Conservation (phyloP, 2,329 filamentous ascomycete species). For the Fusarium staphyleae region DNA sequence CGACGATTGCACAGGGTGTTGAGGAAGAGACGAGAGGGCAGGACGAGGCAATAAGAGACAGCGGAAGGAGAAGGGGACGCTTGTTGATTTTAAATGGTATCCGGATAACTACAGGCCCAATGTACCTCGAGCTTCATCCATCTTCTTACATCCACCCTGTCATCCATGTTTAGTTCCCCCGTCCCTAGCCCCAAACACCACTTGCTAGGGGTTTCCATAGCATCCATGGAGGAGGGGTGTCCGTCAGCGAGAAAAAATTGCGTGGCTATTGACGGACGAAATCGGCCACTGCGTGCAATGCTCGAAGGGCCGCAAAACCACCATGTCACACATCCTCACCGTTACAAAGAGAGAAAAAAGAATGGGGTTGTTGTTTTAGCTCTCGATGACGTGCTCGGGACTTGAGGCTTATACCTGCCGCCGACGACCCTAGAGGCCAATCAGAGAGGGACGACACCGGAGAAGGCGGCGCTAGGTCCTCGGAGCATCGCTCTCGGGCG, state of each 20-base stretch:
- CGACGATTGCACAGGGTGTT: constrained; percentile 32
- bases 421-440: constrained; percentile 39
- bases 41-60: neutral
- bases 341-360: constrained; percentile 35
- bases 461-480: constrained; percentile 32
- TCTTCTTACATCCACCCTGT: constrained; percentile 37
- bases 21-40: constrained; percentile 2
- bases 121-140: constrained; percentile 27
- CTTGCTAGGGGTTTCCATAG: constrained; percentile 25
- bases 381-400: constrained; percentile 47
- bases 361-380: constrained; percentile 41
- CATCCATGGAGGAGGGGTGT: constrained; percentile 18
- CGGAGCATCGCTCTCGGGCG: constrained; percentile 41
- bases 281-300: constrained; percentile 30
- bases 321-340: constrained; percentile 23
- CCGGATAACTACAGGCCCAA: constrained; percentile 13
- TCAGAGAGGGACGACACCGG: constrained; percentile 22
- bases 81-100: constrained; percentile 35
- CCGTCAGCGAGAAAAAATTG: constrained; percentile 31
- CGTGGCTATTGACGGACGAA: constrained; percentile 37
- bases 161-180: constrained; percentile 26
- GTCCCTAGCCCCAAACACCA: constrained; percentile 23
- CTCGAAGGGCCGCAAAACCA: constrained; percentile 14
- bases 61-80: constrained; percentile 13
- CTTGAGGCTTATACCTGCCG: constrained; percentile 44